phyloP scores from a whole-genome alignment of 2,329 filamentous ascomycete genomes.

The Aureobasidium sp. region DNA sequence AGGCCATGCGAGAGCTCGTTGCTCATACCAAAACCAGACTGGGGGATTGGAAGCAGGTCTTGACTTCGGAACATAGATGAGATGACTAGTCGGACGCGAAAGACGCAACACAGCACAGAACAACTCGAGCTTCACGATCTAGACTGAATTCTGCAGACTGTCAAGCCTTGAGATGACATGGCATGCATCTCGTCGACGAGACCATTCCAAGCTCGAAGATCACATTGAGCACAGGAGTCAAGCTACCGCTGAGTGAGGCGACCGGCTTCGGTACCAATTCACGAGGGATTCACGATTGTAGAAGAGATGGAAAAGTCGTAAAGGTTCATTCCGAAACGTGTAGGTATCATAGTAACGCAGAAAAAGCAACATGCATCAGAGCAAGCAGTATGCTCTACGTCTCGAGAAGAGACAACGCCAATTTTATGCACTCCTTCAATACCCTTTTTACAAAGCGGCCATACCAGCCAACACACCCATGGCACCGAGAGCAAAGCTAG shows the following conservation, averaged over 20 bases:
- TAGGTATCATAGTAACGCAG: slow-evolving; percentile 12
- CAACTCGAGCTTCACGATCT: not conserved
- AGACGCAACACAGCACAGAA: not conserved
- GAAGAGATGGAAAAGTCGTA: not conserved
- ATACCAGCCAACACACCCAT: slow-evolving; percentile 25
- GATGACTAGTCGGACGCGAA: not conserved
- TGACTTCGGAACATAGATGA: slow-evolving; percentile 16
- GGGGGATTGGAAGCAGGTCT: slow-evolving; percentile 42
- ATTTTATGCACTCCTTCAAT: not conserved
- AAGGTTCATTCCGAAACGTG: not conserved
- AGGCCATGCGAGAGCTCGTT: slow-evolving; percentile 55
- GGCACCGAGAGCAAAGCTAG: slow-evolving; percentile 30
- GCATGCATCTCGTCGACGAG: not conserved
- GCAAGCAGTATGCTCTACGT: not conserved
- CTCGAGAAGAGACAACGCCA: not conserved
- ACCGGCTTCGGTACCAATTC: not conserved
- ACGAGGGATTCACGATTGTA: not conserved
- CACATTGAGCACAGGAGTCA: not conserved
- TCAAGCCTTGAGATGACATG: not conserved
- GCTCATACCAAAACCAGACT: slow-evolving; percentile 55
- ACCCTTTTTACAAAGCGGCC: slow-evolving; percentile 17
- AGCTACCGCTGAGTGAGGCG: not conserved
- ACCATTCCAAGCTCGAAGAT: not conserved
- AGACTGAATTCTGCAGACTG: not conserved
- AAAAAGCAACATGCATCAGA: not conserved